Evolutionary conservation across 106 monocot species (phyloP).

Genomic region (Apostasia ramifera): DNA sequence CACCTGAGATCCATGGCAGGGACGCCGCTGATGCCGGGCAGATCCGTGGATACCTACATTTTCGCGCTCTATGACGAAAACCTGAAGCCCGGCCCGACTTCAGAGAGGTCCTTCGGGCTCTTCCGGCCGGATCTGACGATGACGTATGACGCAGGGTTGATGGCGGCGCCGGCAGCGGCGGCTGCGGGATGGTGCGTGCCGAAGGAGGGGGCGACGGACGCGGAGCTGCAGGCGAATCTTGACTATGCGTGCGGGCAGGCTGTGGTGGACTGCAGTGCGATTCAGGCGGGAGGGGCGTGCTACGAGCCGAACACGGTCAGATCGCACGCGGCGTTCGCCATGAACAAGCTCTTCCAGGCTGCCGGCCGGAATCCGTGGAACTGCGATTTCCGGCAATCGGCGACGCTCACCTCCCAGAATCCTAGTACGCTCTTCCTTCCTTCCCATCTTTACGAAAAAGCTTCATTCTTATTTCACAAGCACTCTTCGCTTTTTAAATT

Average conservation of each 20-base stretch:
- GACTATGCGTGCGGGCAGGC: slow-evolving; percentile 56
- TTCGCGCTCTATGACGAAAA: slow-evolving; percentile 76
- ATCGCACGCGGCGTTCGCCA: slow-evolving; percentile 56
- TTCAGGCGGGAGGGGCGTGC: slow-evolving; percentile 56
- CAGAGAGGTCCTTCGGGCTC: slow-evolving; percentile 64
- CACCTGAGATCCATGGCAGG: slow-evolving; percentile 54
- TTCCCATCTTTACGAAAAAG: background rate
- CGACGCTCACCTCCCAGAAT: slow-evolving; percentile 39
- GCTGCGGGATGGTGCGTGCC: slow-evolving; percentile 49
- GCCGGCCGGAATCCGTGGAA: slow-evolving; percentile 34
- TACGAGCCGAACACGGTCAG: slow-evolving; percentile 51
- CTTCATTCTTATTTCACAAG: too few species aligned
- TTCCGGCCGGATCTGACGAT: slow-evolving; percentile 50
- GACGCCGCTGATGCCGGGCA: slow-evolving; percentile 67
- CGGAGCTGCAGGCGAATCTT: slow-evolving; percentile 48
- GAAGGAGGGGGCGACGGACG: slow-evolving; percentile 27
- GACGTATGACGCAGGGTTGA: slow-evolving; percentile 47
- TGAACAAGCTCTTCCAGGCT: slow-evolving; percentile 56
- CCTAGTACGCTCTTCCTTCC: slow-evolving; percentile 29
- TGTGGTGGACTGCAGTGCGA: slow-evolving; percentile 51
- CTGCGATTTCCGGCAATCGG: slow-evolving; percentile 58
- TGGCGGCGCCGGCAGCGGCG: background rate
- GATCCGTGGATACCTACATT: slow-evolving; percentile 63
- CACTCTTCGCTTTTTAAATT: too few species aligned
- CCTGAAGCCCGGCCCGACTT: slow-evolving; percentile 56